A percentile compares a stretch with the other conserved stretches of the same genome.
phyloP scores from a whole-genome alignment of 768 basidiomycete species.

The Russula olivacea region DNA sequence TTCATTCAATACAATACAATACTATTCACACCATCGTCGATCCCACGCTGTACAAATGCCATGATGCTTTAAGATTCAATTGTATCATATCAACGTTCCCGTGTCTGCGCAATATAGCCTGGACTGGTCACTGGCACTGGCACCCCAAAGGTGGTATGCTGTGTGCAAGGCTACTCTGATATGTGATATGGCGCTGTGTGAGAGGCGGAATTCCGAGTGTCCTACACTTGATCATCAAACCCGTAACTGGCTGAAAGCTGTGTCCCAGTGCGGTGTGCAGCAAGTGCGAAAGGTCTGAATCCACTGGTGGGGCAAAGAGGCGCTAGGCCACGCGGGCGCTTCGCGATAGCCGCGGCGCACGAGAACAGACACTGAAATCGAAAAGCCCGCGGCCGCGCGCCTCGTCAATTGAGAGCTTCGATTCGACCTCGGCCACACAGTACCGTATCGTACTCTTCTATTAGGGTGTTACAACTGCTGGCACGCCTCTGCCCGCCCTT shows the following conservation, averaged over 20 bases:
- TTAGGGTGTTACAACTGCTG: too few species aligned
- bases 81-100: neutral
- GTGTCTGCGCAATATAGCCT: neutral
- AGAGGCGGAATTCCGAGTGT: too few species aligned
- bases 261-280: neutral
- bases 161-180: neutral
- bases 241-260: too few species aligned
- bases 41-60: neutral
- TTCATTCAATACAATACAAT: neutral
- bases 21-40: neutral
- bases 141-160: neutral
- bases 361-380: neutral
- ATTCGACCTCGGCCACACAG: neutral
- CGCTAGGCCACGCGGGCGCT: neutral
- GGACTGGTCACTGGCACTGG: neutral
- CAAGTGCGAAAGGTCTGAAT: too few species aligned
- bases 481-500: too few species aligned
- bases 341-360: neutral
- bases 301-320: neutral
- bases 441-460: too few species aligned
- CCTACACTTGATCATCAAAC: too few species aligned
- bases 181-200: too few species aligned
- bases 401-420: neutral
- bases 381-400: neutral
- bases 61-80: neutral